phyloP scores from a whole-genome alignment of 768 basidiomycete genomes.

The Russula olivacea region DNA sequence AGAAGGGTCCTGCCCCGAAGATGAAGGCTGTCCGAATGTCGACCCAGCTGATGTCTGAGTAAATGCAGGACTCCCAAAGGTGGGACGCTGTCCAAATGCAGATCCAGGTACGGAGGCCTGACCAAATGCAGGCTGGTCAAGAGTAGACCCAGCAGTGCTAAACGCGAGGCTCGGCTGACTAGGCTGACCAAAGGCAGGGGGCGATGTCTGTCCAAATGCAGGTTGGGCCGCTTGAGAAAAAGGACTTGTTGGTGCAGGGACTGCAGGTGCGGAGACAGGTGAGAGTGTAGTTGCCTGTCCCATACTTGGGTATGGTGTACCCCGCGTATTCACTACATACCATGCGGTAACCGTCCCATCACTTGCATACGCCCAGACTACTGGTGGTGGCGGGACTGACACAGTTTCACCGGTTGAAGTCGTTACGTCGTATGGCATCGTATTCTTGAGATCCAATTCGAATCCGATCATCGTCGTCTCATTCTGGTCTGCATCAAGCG shows the following conservation, averaged over 20 bases:
- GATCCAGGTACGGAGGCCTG: constrained; percentile 1
- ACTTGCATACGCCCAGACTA: constrained; percentile 70
- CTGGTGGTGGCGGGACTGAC: constrained; percentile 47
- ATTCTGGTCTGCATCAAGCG: constrained; percentile 60
- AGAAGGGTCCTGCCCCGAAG: constrained; percentile 11
- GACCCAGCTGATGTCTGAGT: constrained; percentile 8
- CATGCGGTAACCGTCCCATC: constrained; percentile 75
- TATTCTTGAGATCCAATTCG: constrained; percentile 58
- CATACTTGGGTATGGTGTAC: constrained; percentile 53
- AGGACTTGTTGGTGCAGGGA: background rate
- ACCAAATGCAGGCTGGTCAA: constrained; percentile 16
- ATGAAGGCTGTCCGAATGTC: constrained; percentile 17
- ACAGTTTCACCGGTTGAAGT: constrained; percentile 39
- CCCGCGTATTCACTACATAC: constrained; percentile 55
- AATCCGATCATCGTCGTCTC: constrained; percentile 66
- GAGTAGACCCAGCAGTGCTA: constrained; percentile 32
- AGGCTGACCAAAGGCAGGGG: constrained; percentile 25
- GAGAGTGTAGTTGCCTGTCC: constrained; percentile 17
- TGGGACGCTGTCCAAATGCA: constrained; percentile 16
- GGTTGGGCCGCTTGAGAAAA: constrained; percentile 21
- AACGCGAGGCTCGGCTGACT: constrained; percentile 1
- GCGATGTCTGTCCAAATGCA: constrained; percentile 26
- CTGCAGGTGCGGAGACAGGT: constrained; percentile 9
- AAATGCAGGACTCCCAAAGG: constrained; percentile 15
- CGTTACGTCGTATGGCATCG: constrained; percentile 35